Evolutionary conservation across 495 filamentous ascomycete species (phyloP), one percentile per base, ranked within the genome.

Genomic region (Penicillium turbatum): DNA sequence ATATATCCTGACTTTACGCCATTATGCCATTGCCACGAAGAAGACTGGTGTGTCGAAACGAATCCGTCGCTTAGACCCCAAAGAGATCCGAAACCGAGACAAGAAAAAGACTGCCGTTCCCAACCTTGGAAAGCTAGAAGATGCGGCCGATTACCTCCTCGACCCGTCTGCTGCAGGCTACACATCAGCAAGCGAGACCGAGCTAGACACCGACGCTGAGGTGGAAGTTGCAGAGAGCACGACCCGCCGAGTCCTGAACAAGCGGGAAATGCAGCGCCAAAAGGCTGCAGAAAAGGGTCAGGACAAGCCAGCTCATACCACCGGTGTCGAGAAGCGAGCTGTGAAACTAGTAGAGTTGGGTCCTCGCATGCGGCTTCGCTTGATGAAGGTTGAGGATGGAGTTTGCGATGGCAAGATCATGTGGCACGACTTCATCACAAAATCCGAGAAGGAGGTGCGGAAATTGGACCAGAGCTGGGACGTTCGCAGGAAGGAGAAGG

Each of bases 351-450:
- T 95, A 3, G 93, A 99, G 68, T 74, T 97, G 8, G 93, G 93
- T 0, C 93, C 93, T 3, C 85, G 93, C 47, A 82, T 99, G 86
- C 86, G 81, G 60, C 71, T 99, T 30, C 82, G 92, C 37, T 79
- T 99, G 81, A 86, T 87, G 47, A 97, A 99, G 72, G 92, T 99
- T 10, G 93, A 99, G 66, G 95, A 97, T 56, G 95, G 91, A 13
- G 68, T 97, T 11, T 97, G 91, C 63, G 80, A 82, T 30, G 93
- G 93, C 35, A 92, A 89, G 71, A 80, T 96, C 31, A 88, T 99
- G 87, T 97, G 95, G 93, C 95, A 99, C 71, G 90, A 96, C 62
- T 93, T 86, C 61, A 80, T 96, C 49, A 79, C 80, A 60, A 99
- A 97, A 77, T 84, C 85, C 1, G 82, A 81, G 57, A 75, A 82